phyloP scores from a whole-genome alignment of 441 rosid species.

The Corymbia calophylla region DNA sequence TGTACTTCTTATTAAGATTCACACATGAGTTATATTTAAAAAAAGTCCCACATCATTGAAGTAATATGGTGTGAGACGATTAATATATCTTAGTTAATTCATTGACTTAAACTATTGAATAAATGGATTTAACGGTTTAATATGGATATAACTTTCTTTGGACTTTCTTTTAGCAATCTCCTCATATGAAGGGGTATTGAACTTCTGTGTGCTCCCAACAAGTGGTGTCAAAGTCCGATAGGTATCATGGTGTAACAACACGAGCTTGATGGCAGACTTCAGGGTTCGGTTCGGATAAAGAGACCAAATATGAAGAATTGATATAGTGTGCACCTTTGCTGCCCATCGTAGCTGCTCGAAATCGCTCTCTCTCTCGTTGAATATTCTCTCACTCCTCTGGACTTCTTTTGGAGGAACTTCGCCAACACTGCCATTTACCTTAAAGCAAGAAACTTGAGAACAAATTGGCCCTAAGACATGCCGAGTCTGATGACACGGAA shows the following conservation, averaged over 20 bases:
- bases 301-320: no score
- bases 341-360: no score
- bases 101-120: background rate
- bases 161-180: accelerated
- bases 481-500: background rate
- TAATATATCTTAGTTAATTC: no score
- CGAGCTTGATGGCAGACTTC: no score
- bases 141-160: no score
- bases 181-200: accelerated
- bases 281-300: no score
- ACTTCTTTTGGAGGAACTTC: background rate
- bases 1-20: background rate
- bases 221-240: no score
- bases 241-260: no score
- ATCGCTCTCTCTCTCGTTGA: background rate
- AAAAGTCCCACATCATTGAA: background rate
- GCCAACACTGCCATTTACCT: background rate
- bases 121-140: accelerated
- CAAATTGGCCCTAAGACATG: background rate
- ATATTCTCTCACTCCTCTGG: background rate
- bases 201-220: no score
- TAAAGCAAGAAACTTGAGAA: background rate
- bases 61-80: accelerated
- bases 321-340: no score
- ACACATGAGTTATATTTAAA: no score